Base-by-base conservation (phyloP, 1,284 basidiomycete genomes). In the Malassezia yamatoensis region DNA sequence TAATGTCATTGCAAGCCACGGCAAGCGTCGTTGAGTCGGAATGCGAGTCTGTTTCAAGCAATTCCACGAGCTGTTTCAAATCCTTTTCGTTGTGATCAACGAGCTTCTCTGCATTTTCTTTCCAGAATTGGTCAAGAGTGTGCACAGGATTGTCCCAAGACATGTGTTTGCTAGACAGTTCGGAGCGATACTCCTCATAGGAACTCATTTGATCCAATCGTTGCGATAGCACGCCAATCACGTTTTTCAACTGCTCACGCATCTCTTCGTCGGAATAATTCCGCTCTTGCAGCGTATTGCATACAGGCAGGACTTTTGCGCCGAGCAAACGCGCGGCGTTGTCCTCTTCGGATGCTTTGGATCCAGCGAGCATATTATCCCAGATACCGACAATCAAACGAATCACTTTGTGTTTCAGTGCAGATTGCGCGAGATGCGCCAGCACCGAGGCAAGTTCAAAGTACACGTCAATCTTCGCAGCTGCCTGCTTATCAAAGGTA, bases 321-420 rank as follows among this genome's bases (percentile, higher is more conserved):
- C 91, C 88, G 24, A 98, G 81, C 87, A 98, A 90, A 3, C 89
- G 84, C 15, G 90, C 86, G 10, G 96, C 80, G 73, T 96, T 98
- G 32, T 82, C 82, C 0, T 81, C 78, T 1, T 88, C 85, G 1
- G 88, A 87, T 69, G 87, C 87, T 20, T 24, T 16, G 6, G 41
- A 16, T 15, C 5, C 41, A 29, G 80, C 79, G 13, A 96, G 83
- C 32, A 96, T 80, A 74, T 96, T 96, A 34, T 58, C 56, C 32
- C 96, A 87, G 0, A 90, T 91, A 7, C 93, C 88, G 10, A 96
- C 81, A 50, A 93, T 84, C n/a, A 98, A 86, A 16, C 93, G 85
- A 59, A 90, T 87, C 29, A 98, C 89, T 76, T 99, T 99, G 78
- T 98, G 93, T 78, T 99, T 99, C 41, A 88, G 86, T 1, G 91